Evolutionary conservation across 768 basidiomycete species (phyloP).

Genomic region (Clitopilus passeckerianus): DNA sequence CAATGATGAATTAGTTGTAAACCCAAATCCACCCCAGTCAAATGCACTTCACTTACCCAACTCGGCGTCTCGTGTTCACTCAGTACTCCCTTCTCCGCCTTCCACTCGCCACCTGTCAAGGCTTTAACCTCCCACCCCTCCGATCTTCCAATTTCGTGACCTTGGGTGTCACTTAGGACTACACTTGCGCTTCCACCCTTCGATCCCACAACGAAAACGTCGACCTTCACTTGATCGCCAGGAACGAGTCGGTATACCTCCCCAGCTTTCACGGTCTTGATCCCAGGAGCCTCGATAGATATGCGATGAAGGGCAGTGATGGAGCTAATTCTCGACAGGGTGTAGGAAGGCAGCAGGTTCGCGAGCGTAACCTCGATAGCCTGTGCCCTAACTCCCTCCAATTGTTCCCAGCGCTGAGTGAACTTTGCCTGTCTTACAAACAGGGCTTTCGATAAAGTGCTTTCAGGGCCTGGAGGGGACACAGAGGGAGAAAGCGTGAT

Average conservation of each 20-base stretch:
- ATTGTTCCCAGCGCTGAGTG: conserved; percentile 39
- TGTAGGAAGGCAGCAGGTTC: conserved; percentile 38
- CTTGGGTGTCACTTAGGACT: conserved; percentile 27
- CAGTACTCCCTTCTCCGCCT: conserved; percentile 26
- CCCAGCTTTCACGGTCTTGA: conserved; percentile 39
- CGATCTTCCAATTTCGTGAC: conserved; percentile 25
- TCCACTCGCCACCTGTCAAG: conserved; percentile 32
- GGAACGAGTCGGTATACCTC: conserved; percentile 40
- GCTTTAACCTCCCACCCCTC: conserved; percentile 31
- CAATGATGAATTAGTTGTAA: too few species aligned
- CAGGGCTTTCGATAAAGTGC: conserved; percentile 20
- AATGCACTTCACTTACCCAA: conserved; percentile 50
- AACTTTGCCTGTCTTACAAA: conserved; percentile 38
- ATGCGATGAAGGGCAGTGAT: conserved; percentile 26
- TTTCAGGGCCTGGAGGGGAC: not conserved
- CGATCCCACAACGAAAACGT: conserved; percentile 40
- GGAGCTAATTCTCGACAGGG: conserved; percentile 21
- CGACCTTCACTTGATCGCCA: conserved; percentile 44
- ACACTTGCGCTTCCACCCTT: conserved; percentile 21
- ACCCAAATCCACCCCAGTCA: too few species aligned
- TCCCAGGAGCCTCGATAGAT: conserved; percentile 28
- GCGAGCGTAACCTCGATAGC: conserved; percentile 47
- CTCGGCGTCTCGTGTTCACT: conserved; percentile 45
- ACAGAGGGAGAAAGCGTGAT: conserved; percentile 33
- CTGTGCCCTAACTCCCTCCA: conserved; percentile 33